Base-by-base conservation (phyloP, 345 rosid genomes). In the Rhizophora apiculata region DNA sequence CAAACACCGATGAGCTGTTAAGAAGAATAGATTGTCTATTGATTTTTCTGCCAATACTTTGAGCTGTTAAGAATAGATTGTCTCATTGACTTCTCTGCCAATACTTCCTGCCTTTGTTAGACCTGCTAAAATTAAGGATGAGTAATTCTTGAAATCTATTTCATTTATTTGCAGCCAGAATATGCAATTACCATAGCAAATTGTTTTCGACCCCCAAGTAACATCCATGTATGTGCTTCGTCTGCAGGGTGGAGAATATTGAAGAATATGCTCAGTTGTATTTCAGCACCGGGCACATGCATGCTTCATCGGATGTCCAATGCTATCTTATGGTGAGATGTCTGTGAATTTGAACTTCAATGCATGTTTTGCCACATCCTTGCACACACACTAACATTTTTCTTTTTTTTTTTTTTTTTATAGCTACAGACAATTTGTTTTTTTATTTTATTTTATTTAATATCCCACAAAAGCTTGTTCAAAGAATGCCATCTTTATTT, bases 201-300 rank as follows among this genome's bases (percentile, higher is more conserved):
- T 37, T 6, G 6, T 59, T 49, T 31, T n/a, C 39, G 0, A 1
- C 24, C 16, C 16, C 15, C 15, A 4, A 61, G 19, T 67, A 34
- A 60, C 21, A 27, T 13, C 49, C 15, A 43, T 15, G 16, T 43
- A 11, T 43, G 13, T 43, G 16, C 49, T 43, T 43, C 19, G 22
- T 49, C 60, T 84, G 75, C 88, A 90, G 99, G 86, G 73, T 88
- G 62, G 94, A 85, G 73, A 81, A 84, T 24, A 92, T 92, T 11
- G 92, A 96, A 72, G 92, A 89, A 73, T 81, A 86, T 75, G 92
- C 99, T 65, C 89, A 86, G 63, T 84, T 83, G 11, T 88, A 95
- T 80, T 86, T 90, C 79, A 83, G 87, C 69, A 73, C 80, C 0
- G 96, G 96, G 7, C 74, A 87, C 37, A 86, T 92, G 66, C 89